Base-by-base conservation (phyloP, 2,329 filamentous ascomycete species). In the Fusarium fujikuroi region DNA sequence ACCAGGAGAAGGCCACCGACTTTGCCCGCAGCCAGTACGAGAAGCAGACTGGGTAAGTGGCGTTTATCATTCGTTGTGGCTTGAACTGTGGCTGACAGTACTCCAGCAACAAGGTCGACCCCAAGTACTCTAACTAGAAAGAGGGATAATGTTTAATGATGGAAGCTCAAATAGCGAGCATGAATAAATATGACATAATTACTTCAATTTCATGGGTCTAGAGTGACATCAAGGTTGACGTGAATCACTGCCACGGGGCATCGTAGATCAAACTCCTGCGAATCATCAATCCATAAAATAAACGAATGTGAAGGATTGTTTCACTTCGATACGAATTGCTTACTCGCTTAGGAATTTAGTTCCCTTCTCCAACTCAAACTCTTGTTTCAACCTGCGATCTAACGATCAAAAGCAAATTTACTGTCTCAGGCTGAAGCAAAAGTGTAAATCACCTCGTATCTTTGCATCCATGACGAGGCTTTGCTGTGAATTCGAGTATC, bases 1-100 rank as follows among this genome's bases (percentile, higher is more conserved):
- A 80, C 23, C 77, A 82, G 40, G 83, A 84, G 77, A 84, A 84
- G 80, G 80, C 82, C 34, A 82, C 81, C 57, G 83, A 84, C 56
- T 76, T 72, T n/a, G 79, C 74, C 11, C 83, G 83, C 49, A 42
- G 23, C 39, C 63, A 76, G 28, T 84, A 79, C 23, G 82, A 84
- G 72, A 84, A 83, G 77, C 42, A 65, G 6, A 77, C 82, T 56
- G 83, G 83, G 82, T 83, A 75, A 69, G 81, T 69, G 37, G 46
- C 11, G 25, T 25, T n/a, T 7, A 14, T 4, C 25, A n/a, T 32
- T 34, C 19, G n/a, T 39, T 23, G 40, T 34, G 34, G 18, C n/a
- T 34, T n/a, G 11, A 8, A 5, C 30, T 39, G 47, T 61, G 54
- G 47, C 69, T 72, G 23, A 76, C 46, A 11, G 52, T n/a, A 8